Base-by-base conservation (phyloP, 345 rosid genomes). In the Limnanthes douglasii region DNA sequence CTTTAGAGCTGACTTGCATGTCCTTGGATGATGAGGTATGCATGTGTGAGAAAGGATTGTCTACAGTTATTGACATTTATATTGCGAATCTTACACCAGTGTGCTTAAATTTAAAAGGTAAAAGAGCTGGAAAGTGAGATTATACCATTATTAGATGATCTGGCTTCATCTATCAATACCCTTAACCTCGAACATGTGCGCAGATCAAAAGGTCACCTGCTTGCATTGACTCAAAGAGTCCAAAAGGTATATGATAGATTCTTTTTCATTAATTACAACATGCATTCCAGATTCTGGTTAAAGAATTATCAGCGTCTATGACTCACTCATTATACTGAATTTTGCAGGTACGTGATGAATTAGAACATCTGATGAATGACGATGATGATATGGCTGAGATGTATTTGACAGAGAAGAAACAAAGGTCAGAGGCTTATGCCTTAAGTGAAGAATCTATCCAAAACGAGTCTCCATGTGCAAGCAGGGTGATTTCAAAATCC, bases 301-400 rank as follows among this genome's bases (percentile, higher is more conserved):
- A n/a, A n/a, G n/a, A n/a, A n/a, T n/a, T n/a, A n/a, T n/a, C n/a
- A n/a, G n/a, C n/a, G n/a, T n/a, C n/a, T n/a, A n/a, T n/a, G n/a
- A n/a, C n/a, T n/a, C n/a, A n/a, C n/a, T n/a, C n/a, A n/a, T n/a
- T n/a, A n/a, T n/a, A n/a, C 52, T 28, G 45, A 48, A 49, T 25
- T 51, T 69, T 52, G 1, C 62, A 88, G 97, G 92, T 83, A 21
- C 75, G 66, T 11, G 94, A 88, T 66, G 95, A 88, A 54, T 76
- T 83, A 53, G 97, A 88, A 48, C 95, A 83, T 60, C 73, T 88
- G 32, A 83, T 83, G 95, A 95, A 88, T 48, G 97, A 88, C 62
- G 98, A 90, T 43, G 90, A 75, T 29, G 98, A 90, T 56, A 90
- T 90, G 98, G 98, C 95, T 53, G 92, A 76, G 69, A 83, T 90